Evolutionary conservation across 2,329 filamentous ascomycete genomes (phyloP), one percentile per base, ranked within the genome.

Genomic region (Dothideomycetes sp.): DNA sequence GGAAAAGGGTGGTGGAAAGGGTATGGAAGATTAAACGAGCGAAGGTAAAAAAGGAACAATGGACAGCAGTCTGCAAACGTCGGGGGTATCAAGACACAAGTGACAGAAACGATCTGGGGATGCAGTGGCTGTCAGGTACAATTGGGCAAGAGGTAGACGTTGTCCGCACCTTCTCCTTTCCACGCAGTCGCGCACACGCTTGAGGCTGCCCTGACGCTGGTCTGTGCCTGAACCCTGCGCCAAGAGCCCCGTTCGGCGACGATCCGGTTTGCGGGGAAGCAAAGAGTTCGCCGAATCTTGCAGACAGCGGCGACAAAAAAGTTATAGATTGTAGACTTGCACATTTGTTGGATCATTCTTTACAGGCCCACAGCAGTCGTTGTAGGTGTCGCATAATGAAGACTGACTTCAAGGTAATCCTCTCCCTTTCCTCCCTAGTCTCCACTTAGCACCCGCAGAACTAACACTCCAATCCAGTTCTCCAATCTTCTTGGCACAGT

Each of bases 401-500:
- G 83, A 96, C 88, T 51, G 89, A 96, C 66, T 98, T 96, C 64
- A 93, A 91, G 79, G 89, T 93, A 65, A 47, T 62, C 34, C 19
- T 14, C 19, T 18, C 19, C 16, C 27, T 17, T 35, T 42, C 12
- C 19, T 36, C 22, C n/a, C 22, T 35, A 32, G 9, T 15, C 14
- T 27, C 24, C 7, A 10, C 3, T 18, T 2, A 17, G 2, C 24
- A 10, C n/a, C n/a, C n/a, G n/a, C n/a, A 30, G 12, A n/a, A 34
- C 42, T 66, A 42, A 65, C 45, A 7, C 7, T 11, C n/a, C 17
- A n/a, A 34, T 32, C 2, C 55, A 95, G 88, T 98, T 98, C 68
- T 94, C 89, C 61, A 98, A 96, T 66, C 76, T 98, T 60, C 77
- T 98, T 56, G 93, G 91, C 59, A 98, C 91, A 52, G 91, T 98